These are phyloP conservation scores for Calonectria pauciramosa DNA, from an alignment of 2,329 filamentous ascomycete species.

Conservation along the genomic window DNA sequence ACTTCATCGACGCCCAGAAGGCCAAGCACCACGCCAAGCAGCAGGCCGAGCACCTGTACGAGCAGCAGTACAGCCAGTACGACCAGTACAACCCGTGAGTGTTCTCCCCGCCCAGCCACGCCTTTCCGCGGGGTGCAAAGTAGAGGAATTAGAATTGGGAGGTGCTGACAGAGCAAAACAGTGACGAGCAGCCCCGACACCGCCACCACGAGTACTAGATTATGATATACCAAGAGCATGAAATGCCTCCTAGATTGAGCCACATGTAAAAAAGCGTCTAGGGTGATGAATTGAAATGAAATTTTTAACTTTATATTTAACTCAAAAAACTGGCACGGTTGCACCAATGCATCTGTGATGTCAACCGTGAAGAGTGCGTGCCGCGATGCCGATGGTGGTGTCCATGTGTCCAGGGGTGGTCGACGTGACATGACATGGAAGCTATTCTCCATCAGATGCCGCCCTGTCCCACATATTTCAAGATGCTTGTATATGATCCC, in stretches of 20 bases:
- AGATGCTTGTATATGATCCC: not conserved
- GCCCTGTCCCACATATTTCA: not conserved
- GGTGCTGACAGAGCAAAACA: not conserved
- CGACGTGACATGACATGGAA: not conserved
- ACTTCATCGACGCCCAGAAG: conserved; percentile 69
- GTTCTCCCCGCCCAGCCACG: too few relatives aligned
- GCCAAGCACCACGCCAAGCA: conserved; percentile 71
- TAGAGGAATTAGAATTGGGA: too few relatives aligned
- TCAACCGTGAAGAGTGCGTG: not conserved
- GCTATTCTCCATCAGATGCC: not conserved
- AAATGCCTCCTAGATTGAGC: not conserved
- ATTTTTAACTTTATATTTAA: conserved; percentile 17
- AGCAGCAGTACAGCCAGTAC: conserved; percentile 60
- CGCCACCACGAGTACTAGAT: conserved; percentile 8
- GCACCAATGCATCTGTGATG: not conserved
- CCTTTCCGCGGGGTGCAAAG: too few relatives aligned
- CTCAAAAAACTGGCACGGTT: not conserved
- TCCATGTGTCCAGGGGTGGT: not conserved
- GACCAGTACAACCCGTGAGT: conserved; percentile 71
- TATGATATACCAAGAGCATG: not conserved
- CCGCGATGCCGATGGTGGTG: conserved; percentile 2
- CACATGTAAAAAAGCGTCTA: not conserved
- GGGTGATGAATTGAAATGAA: conserved; percentile 14
- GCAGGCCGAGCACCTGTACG: conserved; percentile 72
- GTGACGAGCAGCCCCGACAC: not conserved